Evolutionary conservation across 2,329 filamentous ascomycete species (phyloP).

Genomic region (Penicillium sp.): DNA sequence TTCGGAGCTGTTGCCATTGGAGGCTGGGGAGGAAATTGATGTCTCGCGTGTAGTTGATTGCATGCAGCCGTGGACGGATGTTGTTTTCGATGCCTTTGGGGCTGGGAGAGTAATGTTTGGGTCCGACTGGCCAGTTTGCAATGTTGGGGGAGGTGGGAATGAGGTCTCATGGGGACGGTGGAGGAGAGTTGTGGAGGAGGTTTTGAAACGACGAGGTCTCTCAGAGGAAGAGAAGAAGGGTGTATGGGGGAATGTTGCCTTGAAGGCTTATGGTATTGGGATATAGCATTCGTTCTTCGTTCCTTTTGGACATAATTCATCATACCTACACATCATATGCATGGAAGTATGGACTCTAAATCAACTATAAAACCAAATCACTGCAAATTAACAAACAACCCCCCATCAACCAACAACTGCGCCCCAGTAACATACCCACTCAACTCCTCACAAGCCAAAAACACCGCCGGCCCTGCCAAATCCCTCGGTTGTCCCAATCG

Average conservation of each 20-base stretch:
- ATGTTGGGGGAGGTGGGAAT: slow-evolving; percentile 57
- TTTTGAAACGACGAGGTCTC: slow-evolving; percentile 54
- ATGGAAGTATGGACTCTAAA: too few species aligned
- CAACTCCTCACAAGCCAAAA: slow-evolving; percentile 73
- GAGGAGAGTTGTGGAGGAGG: slow-evolving; percentile 64
- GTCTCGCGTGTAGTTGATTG: slow-evolving; percentile 49
- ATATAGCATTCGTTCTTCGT: slow-evolving; percentile 10
- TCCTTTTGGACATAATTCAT: background rate
- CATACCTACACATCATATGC: background rate
- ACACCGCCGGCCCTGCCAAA: slow-evolving; percentile 78
- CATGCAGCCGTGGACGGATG: slow-evolving; percentile 67
- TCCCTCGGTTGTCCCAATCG: slow-evolving; percentile 69
- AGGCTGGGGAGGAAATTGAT: slow-evolving; percentile 18
- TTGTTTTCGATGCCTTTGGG: slow-evolving; percentile 69
- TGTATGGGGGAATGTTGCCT: slow-evolving; percentile 70
- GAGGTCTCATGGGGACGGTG: slow-evolving; percentile 70
- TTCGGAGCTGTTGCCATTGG: slow-evolving; percentile 64
- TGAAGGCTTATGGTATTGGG: slow-evolving; percentile 59
- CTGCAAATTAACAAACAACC: slow-evolving; percentile 84
- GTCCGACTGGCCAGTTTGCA: slow-evolving; percentile 91
- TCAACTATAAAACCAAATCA: too few species aligned
- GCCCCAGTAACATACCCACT: slow-evolving; percentile 79
- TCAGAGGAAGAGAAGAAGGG: slow-evolving; percentile 58
- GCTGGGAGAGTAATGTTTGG: slow-evolving; percentile 77
- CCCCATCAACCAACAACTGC: slow-evolving; percentile 81